Percentiles rank a stretch among this genome's conserved stretches.
Conservation (phyloP, 495 filamentous ascomycete genomes). For the Polyplosphaeria fusca region DNA sequence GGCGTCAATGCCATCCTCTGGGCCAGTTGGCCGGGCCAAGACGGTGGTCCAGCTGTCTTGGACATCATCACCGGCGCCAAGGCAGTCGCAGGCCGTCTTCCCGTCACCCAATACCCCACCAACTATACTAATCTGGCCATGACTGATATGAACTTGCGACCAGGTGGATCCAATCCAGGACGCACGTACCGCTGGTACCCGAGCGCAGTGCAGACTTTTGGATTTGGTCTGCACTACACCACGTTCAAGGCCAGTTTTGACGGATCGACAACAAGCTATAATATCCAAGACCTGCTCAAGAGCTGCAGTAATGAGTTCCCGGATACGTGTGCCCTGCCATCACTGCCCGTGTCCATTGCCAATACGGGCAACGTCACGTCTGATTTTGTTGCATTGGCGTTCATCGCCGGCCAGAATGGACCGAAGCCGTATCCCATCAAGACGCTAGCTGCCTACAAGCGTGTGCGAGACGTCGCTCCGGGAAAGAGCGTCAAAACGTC, state of each 20-base stretch:
- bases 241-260: background rate
- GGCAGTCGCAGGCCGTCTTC: conserved; percentile 9
- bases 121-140: conserved; percentile 44
- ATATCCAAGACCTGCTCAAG: conserved; percentile 3
- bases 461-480: background rate
- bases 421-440: conserved; percentile 15
- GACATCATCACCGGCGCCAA: conserved; percentile 6
- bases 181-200: conserved; percentile 50
- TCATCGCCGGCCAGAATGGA: conserved; percentile 1
- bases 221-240: conserved; percentile 8
- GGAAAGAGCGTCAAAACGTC: background rate
- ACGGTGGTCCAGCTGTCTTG: conserved; percentile 8
- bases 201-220: conserved; percentile 4
- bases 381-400: conserved; percentile 13
- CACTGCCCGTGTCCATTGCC: background rate
- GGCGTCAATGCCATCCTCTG: conserved; percentile 15
- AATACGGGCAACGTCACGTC: conserved; percentile 10
- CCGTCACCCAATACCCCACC: conserved; percentile 42
- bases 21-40: conserved; percentile 19
- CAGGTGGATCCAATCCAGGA: conserved; percentile 40
- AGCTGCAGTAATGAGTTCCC: background rate
- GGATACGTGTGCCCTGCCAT: conserved; percentile 5
- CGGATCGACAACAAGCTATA: background rate
- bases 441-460: conserved; percentile 5
- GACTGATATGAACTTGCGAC: conserved; percentile 47